These are phyloP conservation scores for Lobosporangium transversale DNA, from an alignment of 192 early-diverging fungal species.

Conservation along the genomic window DNA sequence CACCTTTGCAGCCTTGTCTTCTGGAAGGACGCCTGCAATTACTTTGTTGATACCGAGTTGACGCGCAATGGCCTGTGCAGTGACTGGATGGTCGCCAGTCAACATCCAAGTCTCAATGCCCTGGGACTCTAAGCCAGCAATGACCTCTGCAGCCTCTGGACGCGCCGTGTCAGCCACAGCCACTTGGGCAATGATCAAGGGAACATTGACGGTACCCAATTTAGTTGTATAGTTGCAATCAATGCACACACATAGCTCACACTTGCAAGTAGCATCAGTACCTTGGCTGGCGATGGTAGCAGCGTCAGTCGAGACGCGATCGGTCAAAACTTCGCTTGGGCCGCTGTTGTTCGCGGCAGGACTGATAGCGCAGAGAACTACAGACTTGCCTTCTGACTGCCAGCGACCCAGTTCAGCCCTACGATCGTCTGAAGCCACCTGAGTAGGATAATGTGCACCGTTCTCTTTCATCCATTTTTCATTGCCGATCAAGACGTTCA, in stretches of 20 bases:
- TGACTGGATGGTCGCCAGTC: conserved; percentile 76
- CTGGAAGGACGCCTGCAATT: conserved; percentile 75
- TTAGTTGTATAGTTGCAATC: conserved; percentile 48
- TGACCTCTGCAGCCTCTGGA: conserved; percentile 63
- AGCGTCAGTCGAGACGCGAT: conserved; percentile 16
- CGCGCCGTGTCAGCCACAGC: conserved; percentile 72
- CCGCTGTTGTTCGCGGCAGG: conserved; percentile 32
- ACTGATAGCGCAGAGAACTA: conserved; percentile 64
- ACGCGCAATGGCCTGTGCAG: conserved; percentile 69
- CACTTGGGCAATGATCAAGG: conserved; percentile 65
- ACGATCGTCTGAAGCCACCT: conserved; percentile 19
- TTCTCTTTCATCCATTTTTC: conserved; percentile 73
- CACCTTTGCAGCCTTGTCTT: conserved; percentile 75
- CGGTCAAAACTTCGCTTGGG: too few species aligned
- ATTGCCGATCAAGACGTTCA: conserved; percentile 69
- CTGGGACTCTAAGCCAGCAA: conserved; percentile 56
- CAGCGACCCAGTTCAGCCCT: conserved; percentile 53
- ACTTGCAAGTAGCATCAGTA: conserved; percentile 21
- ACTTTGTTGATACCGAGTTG: conserved; percentile 74
- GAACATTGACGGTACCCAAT: conserved; percentile 16
- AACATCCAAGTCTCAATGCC: conserved; percentile 82
- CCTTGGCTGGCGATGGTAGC: conserved; percentile 7
- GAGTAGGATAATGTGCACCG: conserved; percentile 48
- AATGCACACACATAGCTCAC: conserved; percentile 47
- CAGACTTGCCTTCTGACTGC: conserved; percentile 67